These are phyloP conservation scores for Thermochaetoides dissita DNA, from an alignment of 2,329 filamentous ascomycete genomes.

Conservation along the genomic window DNA sequence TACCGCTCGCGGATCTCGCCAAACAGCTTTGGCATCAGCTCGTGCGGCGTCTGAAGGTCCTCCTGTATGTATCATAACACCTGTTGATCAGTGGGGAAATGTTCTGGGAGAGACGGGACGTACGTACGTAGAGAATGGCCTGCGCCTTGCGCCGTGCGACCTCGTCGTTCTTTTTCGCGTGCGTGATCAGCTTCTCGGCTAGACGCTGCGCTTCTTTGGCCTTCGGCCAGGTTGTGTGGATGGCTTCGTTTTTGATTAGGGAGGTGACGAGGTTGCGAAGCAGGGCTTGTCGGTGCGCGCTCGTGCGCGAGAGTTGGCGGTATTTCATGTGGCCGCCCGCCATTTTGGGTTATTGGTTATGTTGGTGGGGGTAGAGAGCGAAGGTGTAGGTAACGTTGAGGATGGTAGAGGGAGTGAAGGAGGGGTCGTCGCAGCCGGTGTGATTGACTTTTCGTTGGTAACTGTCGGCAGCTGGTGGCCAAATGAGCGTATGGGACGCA, in stretches of 20 bases:
- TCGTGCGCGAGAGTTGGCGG: conserved; percentile 73
- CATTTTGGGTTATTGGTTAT: conserved; percentile 44
- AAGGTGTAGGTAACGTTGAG: not conserved
- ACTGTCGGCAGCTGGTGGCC: not conserved
- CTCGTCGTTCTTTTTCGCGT: conserved; percentile 86
- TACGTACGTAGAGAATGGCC: conserved; percentile 70
- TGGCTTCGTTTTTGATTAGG: conserved; percentile 82
- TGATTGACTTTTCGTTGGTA: not conserved
- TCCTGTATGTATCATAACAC: not conserved
- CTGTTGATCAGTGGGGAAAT: no score
- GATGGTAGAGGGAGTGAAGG: not conserved
- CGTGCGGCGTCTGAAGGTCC: conserved; percentile 44
- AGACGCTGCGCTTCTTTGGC: conserved; percentile 92
- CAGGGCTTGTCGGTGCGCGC: conserved; percentile 78
- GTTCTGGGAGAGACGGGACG: conserved; percentile 15
- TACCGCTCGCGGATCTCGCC: conserved; percentile 71
- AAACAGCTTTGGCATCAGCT: conserved; percentile 75
- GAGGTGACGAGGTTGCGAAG: conserved; percentile 93
- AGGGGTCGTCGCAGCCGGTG: not conserved
- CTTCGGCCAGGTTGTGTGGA: conserved; percentile 90
- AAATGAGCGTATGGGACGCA: no score
- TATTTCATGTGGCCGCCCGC: conserved; percentile 78
- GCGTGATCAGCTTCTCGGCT: conserved; percentile 85
- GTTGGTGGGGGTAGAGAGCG: not conserved
- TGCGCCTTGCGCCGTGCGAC: conserved; percentile 62